phyloP scores from a whole-genome alignment of 164 flowering plant genomes.

The grape (Vitis vinifera) region ASM3070453v1 NC_081805.1:666501-667000 shows the following conservation, averaged over 20 bases:
- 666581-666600: slow-evolving; percentile 87
- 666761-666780: slow-evolving; percentile 98
- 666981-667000: too few relatives aligned
- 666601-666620: slow-evolving; percentile 79
- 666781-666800: slow-evolving; percentile 85
- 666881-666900: slow-evolving; percentile 74
- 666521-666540: slow-evolving; percentile 85
- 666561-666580: slow-evolving; percentile 93
- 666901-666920: slow-evolving; percentile 88
- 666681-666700: background rate
- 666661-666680: background rate
- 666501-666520: slow-evolving; percentile 85
- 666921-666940: slow-evolving; percentile 76
- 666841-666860: background rate
- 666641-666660: background rate
- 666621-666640: slow-evolving; percentile 75
- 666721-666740: slow-evolving; percentile 69
- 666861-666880: slow-evolving; percentile 49
- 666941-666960: slow-evolving; percentile 57
- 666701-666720: slow-evolving; percentile 49
- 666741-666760: slow-evolving; percentile 71
- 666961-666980: background rate
- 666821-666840: too few relatives aligned
- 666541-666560: slow-evolving; percentile 84
- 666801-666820: slow-evolving; percentile 44